Evolutionary conservation across 1,139 yeast species (phyloP), one percentile per base, ranked within the genome.

Genomic region (Arxiozyma heterogenica): DNA sequence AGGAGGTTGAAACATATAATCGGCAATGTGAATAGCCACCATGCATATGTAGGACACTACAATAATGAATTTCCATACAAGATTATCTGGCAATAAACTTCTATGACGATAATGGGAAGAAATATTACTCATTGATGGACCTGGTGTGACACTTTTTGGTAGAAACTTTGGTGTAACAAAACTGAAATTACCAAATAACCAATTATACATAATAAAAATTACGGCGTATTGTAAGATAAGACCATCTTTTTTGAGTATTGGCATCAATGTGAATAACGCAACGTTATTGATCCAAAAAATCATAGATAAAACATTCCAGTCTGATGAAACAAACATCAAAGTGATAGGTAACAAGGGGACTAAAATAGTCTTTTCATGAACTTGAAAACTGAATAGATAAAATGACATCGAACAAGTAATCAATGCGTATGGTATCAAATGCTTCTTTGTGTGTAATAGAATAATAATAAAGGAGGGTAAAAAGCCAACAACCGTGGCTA

Each of bases 331-430:
- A 55, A 82, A 77, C 21, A 89, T 70, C 53, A 93, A 73, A 0
- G 94, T 81, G 4, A 89, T 81, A 4, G 98, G 98, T 62, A 93
- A 69, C 57, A 94, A 75, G 0, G 98, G 98, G 2, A 94, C 78
- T 55, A 94, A 73, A 5, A 94, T 91, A 0, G 90, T 83, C 72
- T 93, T 88, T 68, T 93, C 98, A 68, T 94, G 98, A 4, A 93
- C 98, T 68, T 93, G 98, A 73, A 89, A 94, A 27, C 96, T 86
- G 66, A 93, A 93, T 51, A 94, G 74, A 67, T 78, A 94, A 67
- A 93, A 94, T 0, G 95, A 85, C 83, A 95, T 79, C 0, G 98
- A 82, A 55, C 93, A 83, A 0, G 90, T 84, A 0, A 91, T 81
- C 55, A 93, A 79, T 1, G 94, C 91, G 80, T 89, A 88, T 1